Evolutionary conservation across 2,329 filamentous ascomycete species (phyloP), one percentile per base, ranked within the genome.

Genomic region (Byssothecium circinans): DNA sequence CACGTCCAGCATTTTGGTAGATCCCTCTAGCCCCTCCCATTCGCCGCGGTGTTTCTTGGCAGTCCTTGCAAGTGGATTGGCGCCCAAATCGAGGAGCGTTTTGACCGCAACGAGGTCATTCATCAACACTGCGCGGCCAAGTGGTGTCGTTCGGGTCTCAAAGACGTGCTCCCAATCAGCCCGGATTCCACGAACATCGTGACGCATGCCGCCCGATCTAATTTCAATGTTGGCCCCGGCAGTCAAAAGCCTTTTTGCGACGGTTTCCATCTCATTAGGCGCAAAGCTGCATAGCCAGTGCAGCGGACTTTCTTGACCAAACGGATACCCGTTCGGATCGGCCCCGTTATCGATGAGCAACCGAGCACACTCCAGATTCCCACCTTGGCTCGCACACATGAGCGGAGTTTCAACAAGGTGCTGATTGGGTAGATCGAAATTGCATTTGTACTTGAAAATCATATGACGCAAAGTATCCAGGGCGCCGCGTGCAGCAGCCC

Each of bases 231-330:
- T 38, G 8, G 47, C 47, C 2, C 47, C 47, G 2, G 43, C 47
- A 10, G 39, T 29, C 23, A 50, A 19, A 37, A 50, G 35, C 14
- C 25, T 38, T 17, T 18, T 15, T n/a, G 43, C 43, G 12, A 50
- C 35, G 8, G 10, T 30, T 17, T 40, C 43, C 47, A 46, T 50
- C 15, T 50, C 43, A n/a, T 22, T 25, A 6, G 39, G 43, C 22
- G 33, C 8, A 33, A 50, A 50, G 19, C 47, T 46, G 29, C 43
- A 46, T 7, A 50, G 47, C 47, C 47, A 50, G 22, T 50, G 47
- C 12, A 50, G 43, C 8, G 47, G 43, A 5, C 43, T 43, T 36
- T 50, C 47, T 30, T 50, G 43, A 12, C 47, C 39, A 18, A 38
- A 32, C 17, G 15, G 38, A 27, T 43, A 35, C 8, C 43, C 43